Conservation (phyloP, 345 rosid species). For the Salix purpurea region DNA sequence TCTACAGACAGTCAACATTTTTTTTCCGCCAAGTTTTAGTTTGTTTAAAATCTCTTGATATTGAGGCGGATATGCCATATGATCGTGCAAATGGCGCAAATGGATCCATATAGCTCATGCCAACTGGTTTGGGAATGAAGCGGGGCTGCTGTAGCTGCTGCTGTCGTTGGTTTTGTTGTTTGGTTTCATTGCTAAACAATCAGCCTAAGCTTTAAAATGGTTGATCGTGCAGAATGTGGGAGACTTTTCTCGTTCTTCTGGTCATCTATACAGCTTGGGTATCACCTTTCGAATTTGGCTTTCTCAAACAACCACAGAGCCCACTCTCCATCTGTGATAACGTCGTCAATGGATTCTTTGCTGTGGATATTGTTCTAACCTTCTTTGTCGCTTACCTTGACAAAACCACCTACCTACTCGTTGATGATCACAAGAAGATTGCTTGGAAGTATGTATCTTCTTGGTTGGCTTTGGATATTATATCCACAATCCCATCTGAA, state of each 20-base stretch:
- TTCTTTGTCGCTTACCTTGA: conserved; percentile 89
- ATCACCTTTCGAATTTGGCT: conserved; percentile 89
- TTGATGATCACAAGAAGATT: conserved; percentile 63
- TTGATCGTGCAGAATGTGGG: conserved; percentile 65
- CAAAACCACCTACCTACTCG: conserved; percentile 57
- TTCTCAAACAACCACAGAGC: conserved; percentile 47
- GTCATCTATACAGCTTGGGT: conserved; percentile 91
- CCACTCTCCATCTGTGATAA: conserved; percentile 68
- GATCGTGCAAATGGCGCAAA: background rate
- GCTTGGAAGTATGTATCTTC: conserved; percentile 73
- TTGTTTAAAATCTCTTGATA: background rate
- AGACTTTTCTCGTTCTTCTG: conserved; percentile 61
- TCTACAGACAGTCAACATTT: background rate
- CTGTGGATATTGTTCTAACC: conserved; percentile 69
- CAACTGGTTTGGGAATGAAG: background rate
- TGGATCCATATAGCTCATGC: background rate
- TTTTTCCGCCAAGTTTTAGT: background rate
- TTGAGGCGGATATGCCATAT: background rate
- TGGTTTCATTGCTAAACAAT: conserved; percentile 1
- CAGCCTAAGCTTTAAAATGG: background rate
- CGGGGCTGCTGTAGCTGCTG: background rate
- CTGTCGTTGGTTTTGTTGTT: too few relatives aligned
- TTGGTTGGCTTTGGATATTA: conserved; percentile 72
- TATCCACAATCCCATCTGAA: conserved; percentile 78
- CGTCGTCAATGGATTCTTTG: conserved; percentile 84